Percentiles rank a stretch among this genome's conserved stretches.
These are phyloP conservation scores for Penicillium sp. DNA, from an alignment of 2,329 filamentous ascomycete genomes.

Conservation along the genomic window DNA sequence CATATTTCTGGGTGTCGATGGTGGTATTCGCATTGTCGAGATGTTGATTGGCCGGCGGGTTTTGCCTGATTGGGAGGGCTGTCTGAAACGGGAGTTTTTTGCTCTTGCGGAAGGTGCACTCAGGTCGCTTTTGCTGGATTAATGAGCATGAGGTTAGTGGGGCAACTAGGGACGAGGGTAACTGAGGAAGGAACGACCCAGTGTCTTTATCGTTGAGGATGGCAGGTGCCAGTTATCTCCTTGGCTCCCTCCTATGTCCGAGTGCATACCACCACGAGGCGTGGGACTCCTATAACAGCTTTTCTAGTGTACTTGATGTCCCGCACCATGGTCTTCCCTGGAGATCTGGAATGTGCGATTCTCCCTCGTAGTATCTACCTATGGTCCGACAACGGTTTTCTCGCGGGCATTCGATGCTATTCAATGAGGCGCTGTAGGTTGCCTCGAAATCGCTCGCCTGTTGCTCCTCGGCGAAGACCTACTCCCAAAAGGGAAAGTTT, in stretches of 20 bases:
- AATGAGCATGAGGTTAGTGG: not conserved
- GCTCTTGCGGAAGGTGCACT: not conserved
- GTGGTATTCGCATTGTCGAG: not conserved
- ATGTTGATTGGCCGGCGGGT: not conserved
- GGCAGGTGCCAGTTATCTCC: not conserved
- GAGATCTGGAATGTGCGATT: no score
- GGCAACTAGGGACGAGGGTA: not conserved
- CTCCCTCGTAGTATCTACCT: no score
- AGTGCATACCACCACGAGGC: not conserved
- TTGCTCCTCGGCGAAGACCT: no score
- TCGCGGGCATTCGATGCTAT: no score
- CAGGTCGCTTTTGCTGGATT: not conserved
- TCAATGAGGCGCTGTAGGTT: not conserved
- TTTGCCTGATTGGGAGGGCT: not conserved
- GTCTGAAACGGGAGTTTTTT: not conserved
- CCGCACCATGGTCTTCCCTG: no score
- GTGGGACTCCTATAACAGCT: no score
- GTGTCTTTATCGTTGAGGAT: not conserved
- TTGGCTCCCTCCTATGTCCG: no score
- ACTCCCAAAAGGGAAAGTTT: not conserved
- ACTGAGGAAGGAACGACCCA: no score
- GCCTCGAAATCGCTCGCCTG: not conserved
- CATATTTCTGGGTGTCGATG: not conserved
- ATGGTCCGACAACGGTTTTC: no score
- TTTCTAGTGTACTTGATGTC: no score